phyloP scores from a whole-genome alignment of 257 asterid species.

The Penstemon barbatus region DNA sequence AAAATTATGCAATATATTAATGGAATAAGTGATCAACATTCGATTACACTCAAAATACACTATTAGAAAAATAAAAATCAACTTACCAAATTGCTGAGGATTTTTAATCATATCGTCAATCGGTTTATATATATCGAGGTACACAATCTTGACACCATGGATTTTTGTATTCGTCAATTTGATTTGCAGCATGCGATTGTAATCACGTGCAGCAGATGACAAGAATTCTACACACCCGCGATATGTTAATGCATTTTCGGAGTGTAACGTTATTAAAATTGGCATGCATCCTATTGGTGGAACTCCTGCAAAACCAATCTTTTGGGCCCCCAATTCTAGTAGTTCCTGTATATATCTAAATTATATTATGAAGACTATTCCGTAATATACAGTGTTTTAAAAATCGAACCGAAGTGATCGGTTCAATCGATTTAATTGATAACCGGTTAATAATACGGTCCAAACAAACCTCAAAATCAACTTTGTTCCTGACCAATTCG shows the following conservation, averaged over 20 bases:
- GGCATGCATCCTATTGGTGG: conserved; percentile 90
- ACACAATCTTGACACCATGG: conserved; percentile 27
- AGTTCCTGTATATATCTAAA: conserved; percentile 40
- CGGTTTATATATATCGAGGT: conserved; percentile 49
- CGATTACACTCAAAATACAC: too few relatives aligned
- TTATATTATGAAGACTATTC: too few relatives aligned
- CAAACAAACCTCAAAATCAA: too few relatives aligned
- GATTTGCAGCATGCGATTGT: conserved; percentile 46
- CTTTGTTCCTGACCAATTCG: too few relatives aligned
- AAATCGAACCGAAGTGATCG: too few relatives aligned
- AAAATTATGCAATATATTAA: too few relatives aligned
- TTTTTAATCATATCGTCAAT: conserved; percentile 44
- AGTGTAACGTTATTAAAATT: conserved; percentile 46
- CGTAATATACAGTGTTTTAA: too few relatives aligned
- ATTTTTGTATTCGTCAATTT: conserved; percentile 29
- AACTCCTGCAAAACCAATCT: conserved; percentile 49
- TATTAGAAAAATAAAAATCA: neutral
- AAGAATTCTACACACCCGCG: conserved; percentile 54
- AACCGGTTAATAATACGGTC: too few relatives aligned
- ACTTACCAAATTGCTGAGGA: conserved; percentile 56
- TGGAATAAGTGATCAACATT: too few relatives aligned
- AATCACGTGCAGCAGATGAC: conserved; percentile 47
- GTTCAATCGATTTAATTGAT: too few relatives aligned
- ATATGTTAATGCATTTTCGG: conserved; percentile 23
- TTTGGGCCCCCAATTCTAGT: conserved; percentile 51